Base-by-base conservation (phyloP, 768 basidiomycete genomes). In the Serendipita sp. region DNA sequence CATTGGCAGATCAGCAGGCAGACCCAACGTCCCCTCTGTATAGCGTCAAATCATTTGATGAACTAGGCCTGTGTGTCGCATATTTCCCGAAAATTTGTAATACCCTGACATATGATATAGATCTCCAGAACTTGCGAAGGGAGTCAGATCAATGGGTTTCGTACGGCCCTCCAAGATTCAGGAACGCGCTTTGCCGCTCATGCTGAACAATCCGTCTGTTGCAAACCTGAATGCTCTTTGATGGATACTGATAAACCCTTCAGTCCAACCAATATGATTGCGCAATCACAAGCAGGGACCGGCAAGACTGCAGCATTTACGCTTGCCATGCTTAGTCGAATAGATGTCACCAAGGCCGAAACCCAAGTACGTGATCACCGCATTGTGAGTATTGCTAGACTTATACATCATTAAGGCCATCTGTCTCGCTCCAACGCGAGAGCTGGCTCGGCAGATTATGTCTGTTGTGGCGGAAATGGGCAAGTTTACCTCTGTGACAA, bases 281-380 rank as follows among this genome's bases (percentile, higher is more conserved):
- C 93, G 16, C 96, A 99, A 76, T 98, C 94, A 62, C 96, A 99
- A 71, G 98, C 96, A 37, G 96, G 96, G 44, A 99, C 96, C 6
- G 96, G 96, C 58, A 99, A 99, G 77, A 98, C 96, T 2, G 96
- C 96, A 3, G 96, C 96, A 8, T 99, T 99, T 73, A 91, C 93
- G 11, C 79, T 99, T 58, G 94, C 95, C 10, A 98, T 99, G 94
- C 81, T 98, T 15, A 93, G 88, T 72, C 85, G 95, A 44, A 81
- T 98, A 53, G 91, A 97, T 74, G 94, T 87, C 69, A 78, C 82
- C 23, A 76, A 84, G 50, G 81, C 87, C 67, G 85, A 86, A 67
- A 87, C 93, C 27, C 95, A 97, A 75, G 93, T 91, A 64, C 62
- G 75, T 64, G 3, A 45, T 52, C 2, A 52, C 3, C 6, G 18